Base-by-base conservation (phyloP, 768 basidiomycete genomes). In the Hygrophorus pudorinus region DNA sequence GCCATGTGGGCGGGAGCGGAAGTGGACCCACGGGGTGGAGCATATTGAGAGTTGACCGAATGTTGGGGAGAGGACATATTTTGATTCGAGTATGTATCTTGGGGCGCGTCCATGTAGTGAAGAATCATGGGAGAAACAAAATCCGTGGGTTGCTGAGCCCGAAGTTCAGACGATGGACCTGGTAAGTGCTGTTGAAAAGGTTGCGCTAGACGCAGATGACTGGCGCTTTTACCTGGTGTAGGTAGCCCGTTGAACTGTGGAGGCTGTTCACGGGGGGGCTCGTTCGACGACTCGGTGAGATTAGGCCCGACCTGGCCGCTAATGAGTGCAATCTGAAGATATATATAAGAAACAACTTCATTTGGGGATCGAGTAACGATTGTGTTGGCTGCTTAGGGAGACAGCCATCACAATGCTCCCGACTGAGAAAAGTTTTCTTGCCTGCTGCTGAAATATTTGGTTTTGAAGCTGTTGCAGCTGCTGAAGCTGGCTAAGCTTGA, bases 401-500 rank as follows among this genome's bases (percentile, higher is more conserved):
- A n/a, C n/a, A n/a, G n/a, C n/a, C n/a, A n/a, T n/a, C n/a, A n/a
- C n/a, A n/a, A n/a, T n/a, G n/a, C n/a, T n/a, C n/a, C n/a, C n/a
- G n/a, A n/a, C n/a, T n/a, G n/a, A n/a, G n/a, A n/a, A n/a, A n/a
- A n/a, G n/a, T n/a, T n/a, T n/a, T n/a, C 75, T 49, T 45, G 83
- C 89, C 79, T 91, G 89, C 57, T 91, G 88, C 55, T 91, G 88
- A 47, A 90, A 85, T 48, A 89, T 85, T 67, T 88, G 83, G 46
- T 80, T 80, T 56, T 92, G 85, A 10, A 82, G 66, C 58, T 85
- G 79, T 56, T 83, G 84, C 7, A 85, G 66, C 58, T 84, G 79
- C 49, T 84, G 87, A 2, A 90, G 66, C 58, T 85, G 84, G 1
- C 75, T 73, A 36, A 89, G 69, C 58, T 81, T 83, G 65, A 85